Evolutionary conservation across 2,329 filamentous ascomycete genomes (phyloP), one percentile per base, ranked within the genome.

Genomic region (Curvularia sp.): DNA sequence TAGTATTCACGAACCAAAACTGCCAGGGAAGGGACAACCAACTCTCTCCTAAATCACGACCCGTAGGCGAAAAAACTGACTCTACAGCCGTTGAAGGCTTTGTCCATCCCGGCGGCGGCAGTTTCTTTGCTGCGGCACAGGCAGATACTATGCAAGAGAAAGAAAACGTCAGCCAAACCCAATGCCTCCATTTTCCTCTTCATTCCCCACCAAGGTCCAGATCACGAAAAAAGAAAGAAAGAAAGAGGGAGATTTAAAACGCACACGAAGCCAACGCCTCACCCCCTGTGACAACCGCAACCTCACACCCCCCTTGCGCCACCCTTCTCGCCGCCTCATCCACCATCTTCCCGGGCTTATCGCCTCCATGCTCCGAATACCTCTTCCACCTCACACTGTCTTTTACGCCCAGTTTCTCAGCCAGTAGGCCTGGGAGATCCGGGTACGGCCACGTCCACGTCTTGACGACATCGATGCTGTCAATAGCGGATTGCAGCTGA

Each of bases 401-500:
- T 2, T 79, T 70, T 3, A 85, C 76, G 0, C 77, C 79, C 2
- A 89, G 72, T 38, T 78, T 81, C 39, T 82, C 64, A 0, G 83
- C 78, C 5, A 90, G 69, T 1, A 86, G 74, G 5, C 78, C 79
- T 0, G 87, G 85, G 1, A 89, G 73, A 68, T 89, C 83, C 1
- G 79, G 74, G 67, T 89, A 89, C 0, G 84, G 82, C 87, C 87
- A 89, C 0, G 87, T 88, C 87, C 87, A 90, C 0, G 85, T 85
- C 41, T 80, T 81, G 9, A 89, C 86, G 4, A 88, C 82, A 43
- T 83, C 79, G 46, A 90, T 78, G 63, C 83, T 85, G 68, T 89
- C 86, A 52, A 88, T 83, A 0, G 74, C 73, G 0, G 76, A 66
- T 58, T 79, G 79, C 0, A 88, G 68, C 0, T 75, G 66, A 2